Conservation (phyloP, 768 basidiomycete species). For the Leccinum uliginosum region DNA sequence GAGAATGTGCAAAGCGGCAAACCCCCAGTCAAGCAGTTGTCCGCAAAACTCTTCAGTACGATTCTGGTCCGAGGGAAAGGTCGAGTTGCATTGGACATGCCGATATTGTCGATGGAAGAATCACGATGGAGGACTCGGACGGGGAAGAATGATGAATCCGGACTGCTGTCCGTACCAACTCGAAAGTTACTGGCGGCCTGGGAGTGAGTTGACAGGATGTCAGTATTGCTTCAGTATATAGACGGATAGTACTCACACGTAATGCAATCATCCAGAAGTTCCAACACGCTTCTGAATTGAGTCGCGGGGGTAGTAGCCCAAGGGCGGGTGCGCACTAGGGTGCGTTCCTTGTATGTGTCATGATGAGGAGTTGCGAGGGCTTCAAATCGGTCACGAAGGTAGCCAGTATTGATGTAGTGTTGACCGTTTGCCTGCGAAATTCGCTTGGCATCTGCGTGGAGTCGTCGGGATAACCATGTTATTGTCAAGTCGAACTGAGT, state of each 20-base stretch:
- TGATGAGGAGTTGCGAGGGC: background rate
- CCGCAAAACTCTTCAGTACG: background rate
- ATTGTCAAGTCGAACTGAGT: background rate
- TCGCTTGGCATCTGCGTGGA: background rate
- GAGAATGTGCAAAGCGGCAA: background rate
- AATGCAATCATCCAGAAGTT: background rate
- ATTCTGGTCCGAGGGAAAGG: background rate
- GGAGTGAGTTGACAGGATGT: background rate
- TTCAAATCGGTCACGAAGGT: background rate
- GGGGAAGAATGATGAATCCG: background rate
- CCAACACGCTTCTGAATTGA: background rate
- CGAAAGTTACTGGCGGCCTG: background rate
- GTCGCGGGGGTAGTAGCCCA: background rate
- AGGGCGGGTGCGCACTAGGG: background rate
- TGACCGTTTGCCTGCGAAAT: background rate
- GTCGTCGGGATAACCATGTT: no score
- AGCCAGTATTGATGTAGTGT: background rate
- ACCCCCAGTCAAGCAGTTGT: background rate
- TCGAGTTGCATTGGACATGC: background rate
- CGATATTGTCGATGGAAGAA: background rate
- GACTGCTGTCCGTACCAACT: background rate
- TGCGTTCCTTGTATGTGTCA: background rate
- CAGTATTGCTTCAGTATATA: background rate
- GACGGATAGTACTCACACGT: no score
- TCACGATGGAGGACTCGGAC: background rate